Evolutionary conservation across 345 rosid genomes (phyloP).

Genomic region (Ceriops tagal): DNA sequence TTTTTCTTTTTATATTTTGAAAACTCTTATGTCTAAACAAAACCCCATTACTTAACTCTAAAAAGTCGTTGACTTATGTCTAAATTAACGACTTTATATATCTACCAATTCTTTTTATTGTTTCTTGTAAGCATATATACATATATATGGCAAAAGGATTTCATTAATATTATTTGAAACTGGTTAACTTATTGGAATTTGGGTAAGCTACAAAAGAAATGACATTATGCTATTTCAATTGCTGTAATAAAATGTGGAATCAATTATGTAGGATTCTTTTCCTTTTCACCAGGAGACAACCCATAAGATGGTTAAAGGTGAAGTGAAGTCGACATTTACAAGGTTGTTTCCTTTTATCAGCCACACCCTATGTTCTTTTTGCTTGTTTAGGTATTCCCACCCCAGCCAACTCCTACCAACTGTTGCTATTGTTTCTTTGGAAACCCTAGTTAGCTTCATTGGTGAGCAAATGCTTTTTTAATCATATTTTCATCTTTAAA

Average conservation of each 20-base stretch:
- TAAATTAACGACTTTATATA: too few relatives aligned
- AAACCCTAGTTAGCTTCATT: conserved; percentile 8
- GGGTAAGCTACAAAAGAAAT: background rate
- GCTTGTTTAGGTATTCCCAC: conserved; percentile 33
- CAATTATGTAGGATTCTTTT: conserved; percentile 30
- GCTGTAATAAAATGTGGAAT: conserved; percentile 7
- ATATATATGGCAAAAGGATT: too few relatives aligned
- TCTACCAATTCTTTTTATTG: too few relatives aligned
- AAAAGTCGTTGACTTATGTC: too few relatives aligned
- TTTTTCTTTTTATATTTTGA: too few relatives aligned
- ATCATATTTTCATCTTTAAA: conserved; percentile 5
- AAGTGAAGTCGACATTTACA: too few relatives aligned
- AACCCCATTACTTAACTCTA: too few relatives aligned
- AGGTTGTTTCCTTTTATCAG: conserved; percentile 4
- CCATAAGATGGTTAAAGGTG: conserved; percentile 2
- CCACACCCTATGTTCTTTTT: conserved; percentile 53
- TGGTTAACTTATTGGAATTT: too few relatives aligned
- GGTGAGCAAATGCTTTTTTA: background rate
- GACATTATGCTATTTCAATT: background rate
- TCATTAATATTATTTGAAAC: too few relatives aligned
- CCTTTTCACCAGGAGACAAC: background rate
- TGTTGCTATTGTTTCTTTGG: conserved; percentile 14
- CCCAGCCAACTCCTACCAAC: conserved; percentile 5
- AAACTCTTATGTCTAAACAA: too few relatives aligned
- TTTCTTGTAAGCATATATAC: too few relatives aligned